Evolutionary conservation across 495 filamentous ascomycete genomes (phyloP).

Genomic region (Aspergillus coremiiformis): DNA sequence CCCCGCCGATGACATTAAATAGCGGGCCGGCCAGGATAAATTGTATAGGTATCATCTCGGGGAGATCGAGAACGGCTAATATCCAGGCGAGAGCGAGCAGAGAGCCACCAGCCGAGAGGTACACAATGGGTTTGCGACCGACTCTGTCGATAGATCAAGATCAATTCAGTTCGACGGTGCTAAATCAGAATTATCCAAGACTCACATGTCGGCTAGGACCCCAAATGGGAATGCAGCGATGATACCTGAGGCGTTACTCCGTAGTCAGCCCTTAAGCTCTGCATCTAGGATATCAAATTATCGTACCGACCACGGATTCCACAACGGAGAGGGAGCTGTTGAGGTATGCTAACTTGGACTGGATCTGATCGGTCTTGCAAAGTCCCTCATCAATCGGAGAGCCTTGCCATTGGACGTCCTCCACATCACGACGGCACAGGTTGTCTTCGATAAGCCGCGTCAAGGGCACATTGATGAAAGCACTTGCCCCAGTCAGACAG

Average conservation of each 20-base stretch:
- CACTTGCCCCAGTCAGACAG: not conserved
- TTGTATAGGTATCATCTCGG: not conserved
- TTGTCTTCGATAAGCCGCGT: not conserved
- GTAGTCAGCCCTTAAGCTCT: too few relatives aligned
- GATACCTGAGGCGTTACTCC: not conserved
- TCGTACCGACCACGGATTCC: conserved; percentile 5
- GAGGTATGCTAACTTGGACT: conserved; percentile 6
- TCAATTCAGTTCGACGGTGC: too few relatives aligned
- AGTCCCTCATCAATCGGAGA: not conserved
- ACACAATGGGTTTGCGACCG: conserved; percentile 3
- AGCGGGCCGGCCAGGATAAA: not conserved
- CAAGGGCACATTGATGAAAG: not conserved
- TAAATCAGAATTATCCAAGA: too few relatives aligned
- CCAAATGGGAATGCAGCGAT: conserved; percentile 8
- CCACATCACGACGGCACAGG: not conserved
- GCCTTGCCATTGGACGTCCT: not conserved
- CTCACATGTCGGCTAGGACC: conserved; percentile 6
- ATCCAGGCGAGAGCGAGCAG: not conserved
- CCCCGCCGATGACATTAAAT: conserved; percentile 1
- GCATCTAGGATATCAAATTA: too few relatives aligned
- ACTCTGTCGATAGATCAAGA: not conserved
- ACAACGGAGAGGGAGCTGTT: conserved; percentile 3
- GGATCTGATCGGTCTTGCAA: conserved; percentile 7
- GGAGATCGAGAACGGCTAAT: not conserved
- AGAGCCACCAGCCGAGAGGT: not conserved